Percentiles rank a stretch among this genome's conserved stretches.
Evolutionary conservation across 2,329 filamentous ascomycete species (phyloP).

Genomic region (Cladosporium sp.): DNA sequence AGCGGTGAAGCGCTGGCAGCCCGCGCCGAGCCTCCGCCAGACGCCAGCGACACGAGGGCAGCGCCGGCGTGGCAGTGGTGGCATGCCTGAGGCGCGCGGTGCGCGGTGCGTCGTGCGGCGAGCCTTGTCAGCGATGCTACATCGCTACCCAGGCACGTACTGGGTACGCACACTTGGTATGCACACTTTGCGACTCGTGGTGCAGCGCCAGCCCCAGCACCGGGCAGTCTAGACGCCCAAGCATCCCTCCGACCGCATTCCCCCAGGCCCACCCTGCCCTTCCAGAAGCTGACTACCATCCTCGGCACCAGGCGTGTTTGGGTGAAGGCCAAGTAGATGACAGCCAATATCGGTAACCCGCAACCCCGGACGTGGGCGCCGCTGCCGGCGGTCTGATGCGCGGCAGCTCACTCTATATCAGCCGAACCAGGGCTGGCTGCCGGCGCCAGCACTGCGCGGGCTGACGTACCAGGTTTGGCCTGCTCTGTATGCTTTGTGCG

Average conservation of each 20-base stretch:
- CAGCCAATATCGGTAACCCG: conserved; percentile 6
- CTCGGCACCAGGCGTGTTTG: background rate
- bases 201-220: no score
- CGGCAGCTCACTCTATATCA: no score
- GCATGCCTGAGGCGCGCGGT: background rate
- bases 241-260: background rate
- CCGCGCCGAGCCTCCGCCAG: conserved; percentile 1
- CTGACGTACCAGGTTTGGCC: conserved; percentile 1
- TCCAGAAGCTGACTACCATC: conserved; percentile 1
- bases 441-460: background rate
- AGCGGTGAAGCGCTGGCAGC: conserved; percentile 8
- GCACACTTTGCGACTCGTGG: no score
- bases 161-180: no score
- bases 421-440: background rate
- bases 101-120: background rate
- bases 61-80: background rate
- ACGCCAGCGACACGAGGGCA: background rate
- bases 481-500: background rate
- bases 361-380: conserved; percentile 5
- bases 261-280: background rate
- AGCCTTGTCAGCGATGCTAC: background rate
- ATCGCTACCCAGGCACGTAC: no score
- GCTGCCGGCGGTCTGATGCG: background rate
- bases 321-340: background rate
- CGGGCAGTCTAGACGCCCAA: background rate